Evolutionary conservation across 805 yeast genomes (phyloP).

Genomic region (Cyberlindnera maclurae): DNA sequence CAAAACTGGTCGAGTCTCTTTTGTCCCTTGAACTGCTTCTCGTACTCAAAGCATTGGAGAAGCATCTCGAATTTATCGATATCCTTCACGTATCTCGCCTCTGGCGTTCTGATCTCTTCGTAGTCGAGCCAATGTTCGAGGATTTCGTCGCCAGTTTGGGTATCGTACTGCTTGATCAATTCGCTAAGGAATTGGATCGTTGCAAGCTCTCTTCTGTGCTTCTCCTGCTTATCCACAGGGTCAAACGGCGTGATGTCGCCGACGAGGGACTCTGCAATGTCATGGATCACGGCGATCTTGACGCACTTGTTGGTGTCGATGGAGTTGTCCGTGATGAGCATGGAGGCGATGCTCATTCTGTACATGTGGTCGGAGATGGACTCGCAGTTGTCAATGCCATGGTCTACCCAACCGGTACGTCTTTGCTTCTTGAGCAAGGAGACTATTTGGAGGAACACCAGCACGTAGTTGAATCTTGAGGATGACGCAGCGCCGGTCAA

Average conservation of each 20-base stretch:
- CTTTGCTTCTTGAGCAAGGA: slow-evolving; percentile 67
- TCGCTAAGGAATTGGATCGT: slow-evolving; percentile 62
- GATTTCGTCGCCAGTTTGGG: slow-evolving; percentile 54
- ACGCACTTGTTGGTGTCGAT: slow-evolving; percentile 65
- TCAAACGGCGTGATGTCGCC: slow-evolving; percentile 92
- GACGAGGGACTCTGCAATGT: slow-evolving; percentile 87
- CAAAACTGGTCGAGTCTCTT: slow-evolving; percentile 66
- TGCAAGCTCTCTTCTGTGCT: slow-evolving; percentile 70
- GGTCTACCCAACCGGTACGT: slow-evolving; percentile 93
- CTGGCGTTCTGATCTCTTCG: slow-evolving; percentile 73
- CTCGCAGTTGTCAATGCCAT: slow-evolving; percentile 37
- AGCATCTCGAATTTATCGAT: slow-evolving; percentile 87
- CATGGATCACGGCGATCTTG: slow-evolving; percentile 85
- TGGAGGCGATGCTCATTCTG: slow-evolving; percentile 77
- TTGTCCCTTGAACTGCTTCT: slow-evolving; percentile 49
- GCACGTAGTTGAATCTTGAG: slow-evolving; percentile 39
- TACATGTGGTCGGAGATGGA: slow-evolving; percentile 94
- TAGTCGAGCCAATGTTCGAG: slow-evolving; percentile 78
- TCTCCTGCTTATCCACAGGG: slow-evolving; percentile 66
- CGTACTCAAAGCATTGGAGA: slow-evolving; percentile 79
- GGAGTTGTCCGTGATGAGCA: slow-evolving; percentile 49
- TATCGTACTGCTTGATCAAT: slow-evolving; percentile 59
- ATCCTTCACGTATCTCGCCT: slow-evolving; percentile 89
- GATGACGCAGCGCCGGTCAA: slow-evolving; percentile 18
- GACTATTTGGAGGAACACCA: slow-evolving; percentile 58